Base-by-base conservation (phyloP, 805 yeast genomes). In the Candida tibetensis region DNA sequence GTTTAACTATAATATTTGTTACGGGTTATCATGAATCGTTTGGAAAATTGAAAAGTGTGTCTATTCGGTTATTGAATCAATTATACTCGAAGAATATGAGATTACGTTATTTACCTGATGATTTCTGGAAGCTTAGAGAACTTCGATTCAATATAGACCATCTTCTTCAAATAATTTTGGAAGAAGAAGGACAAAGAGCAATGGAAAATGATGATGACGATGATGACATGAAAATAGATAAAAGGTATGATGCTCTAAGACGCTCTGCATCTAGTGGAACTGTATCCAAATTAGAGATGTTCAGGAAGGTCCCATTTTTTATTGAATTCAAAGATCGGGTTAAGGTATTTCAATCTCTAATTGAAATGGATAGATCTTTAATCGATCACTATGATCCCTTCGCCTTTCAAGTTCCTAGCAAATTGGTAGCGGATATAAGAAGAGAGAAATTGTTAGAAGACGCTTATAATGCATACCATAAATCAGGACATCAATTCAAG, bases 271-370 rank as follows among this genome's bases (percentile, higher is more conserved):
- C 67, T 86, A 40, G 75, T 85, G 25, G 72, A 68, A 2, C 43
- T 66, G 8, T 95, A 87, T 51, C 38, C 2, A 74, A 67, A 42
- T 46, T 76, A 16, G 77, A 75, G 31, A 64, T 90, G 0, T 68
- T 86, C 32, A 66, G 74, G 1, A 72, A 77, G 35, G 64, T 82
- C 2, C 96, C 98, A 2, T 91, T 85, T 54, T 82, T 89, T 64
- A 69, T 91, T 5, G 79, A 86, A 0, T 91, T 91, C 57, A 72
- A 74, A 17, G 74, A 76, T 23, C 69, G 99, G 33, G 96, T 87
- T 0, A 74, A 72, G 34, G 67, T 86, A 1, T 86, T 91, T 53
- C 85, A 84, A 43, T 57, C 67, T 8, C 67, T 87, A 39, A 75
- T 86, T 26, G 72, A 69, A 3, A 44, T 67, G 8, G 95, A 88